Evolutionary conservation across 2,329 filamentous ascomycete species (phyloP), one percentile per base, ranked within the genome.

Genomic region (Fusarium sp.): DNA sequence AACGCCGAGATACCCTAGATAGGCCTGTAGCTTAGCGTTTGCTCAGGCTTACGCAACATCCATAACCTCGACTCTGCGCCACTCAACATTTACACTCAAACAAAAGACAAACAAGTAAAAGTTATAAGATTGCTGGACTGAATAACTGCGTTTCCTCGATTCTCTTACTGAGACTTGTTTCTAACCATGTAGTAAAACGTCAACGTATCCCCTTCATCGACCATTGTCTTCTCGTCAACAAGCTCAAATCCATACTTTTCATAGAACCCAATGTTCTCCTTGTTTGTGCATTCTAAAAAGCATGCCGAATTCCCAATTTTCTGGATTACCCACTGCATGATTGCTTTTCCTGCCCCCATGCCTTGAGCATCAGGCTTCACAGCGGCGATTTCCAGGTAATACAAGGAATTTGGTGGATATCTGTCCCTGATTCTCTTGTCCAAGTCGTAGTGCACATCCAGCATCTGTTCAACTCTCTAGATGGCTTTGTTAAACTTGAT

Each of bases 101-200:
- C 5, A 25, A 25, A 25, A 25, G 25, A 25, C 8, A 25, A 25
- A 25, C 25, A 25, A 25, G 10, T 9, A 25, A 25, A 25, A 25
- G 23, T 31, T 4, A 14, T 14, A 13, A 4, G 8, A 15, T 33
- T 5, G 31, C 14, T 33, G 2, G 6, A 33, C 21, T 20, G 6
- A 27, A 31, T 31, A 31, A 31, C 7, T 9, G 29, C 29, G 17
- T 33, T 6, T 21, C 15, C 14, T 6, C 3, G 4, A 14, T 31
- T 20, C 2, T 17, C 15, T 5, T 11, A 29, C 10, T 5, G 6
- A 4, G 21, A 18, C 15, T 11, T 9, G 14, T 27, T 20, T 27
- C 46, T 39, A 15, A 39, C 23, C 46, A 49, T 49, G 46, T 49
- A 49, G 11, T 27, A 49, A n/a, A 49, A 37, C 14, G 33, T 49